Conservation (phyloP, 768 basidiomycete species). For the Leccinum boreale region DNA sequence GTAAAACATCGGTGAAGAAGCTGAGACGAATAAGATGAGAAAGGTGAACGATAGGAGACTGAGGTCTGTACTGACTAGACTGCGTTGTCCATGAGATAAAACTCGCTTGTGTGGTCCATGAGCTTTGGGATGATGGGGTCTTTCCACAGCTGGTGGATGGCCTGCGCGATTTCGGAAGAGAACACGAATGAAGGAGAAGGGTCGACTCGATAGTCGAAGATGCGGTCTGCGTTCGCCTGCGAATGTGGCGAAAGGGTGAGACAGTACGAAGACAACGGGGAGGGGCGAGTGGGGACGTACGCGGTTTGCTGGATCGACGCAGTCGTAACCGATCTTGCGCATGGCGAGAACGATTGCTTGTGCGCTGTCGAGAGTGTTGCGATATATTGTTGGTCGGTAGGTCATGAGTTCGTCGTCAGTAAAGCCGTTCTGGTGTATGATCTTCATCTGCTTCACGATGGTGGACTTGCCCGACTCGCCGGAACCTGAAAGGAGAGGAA, state of each 20-base stretch:
- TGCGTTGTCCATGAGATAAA: conserved; percentile 95
- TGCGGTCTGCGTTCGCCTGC: conserved; percentile 52
- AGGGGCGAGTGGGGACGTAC: conserved; percentile 10
- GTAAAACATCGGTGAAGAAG: conserved; percentile 82
- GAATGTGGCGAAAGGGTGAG: conserved; percentile 17
- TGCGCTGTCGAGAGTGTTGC: conserved; percentile 85
- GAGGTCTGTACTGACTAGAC: conserved; percentile 58
- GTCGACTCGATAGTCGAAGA: conserved; percentile 54
- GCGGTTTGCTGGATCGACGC: conserved; percentile 62
- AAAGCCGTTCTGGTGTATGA: conserved; percentile 93
- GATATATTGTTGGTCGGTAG: conserved; percentile 77
- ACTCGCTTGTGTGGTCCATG: conserved; percentile 65
- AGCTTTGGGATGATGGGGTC: conserved; percentile 56
- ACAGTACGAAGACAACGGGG: too few species aligned
- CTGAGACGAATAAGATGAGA: conserved; percentile 34
- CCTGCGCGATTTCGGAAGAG: conserved; percentile 62
- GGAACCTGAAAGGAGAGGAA: conserved; percentile 55
- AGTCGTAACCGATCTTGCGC: conserved; percentile 82
- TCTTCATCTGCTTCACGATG: conserved; percentile 99
- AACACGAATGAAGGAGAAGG: conserved; percentile 44
- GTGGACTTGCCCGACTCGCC: conserved; percentile 95
- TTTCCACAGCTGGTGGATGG: conserved; percentile 66
- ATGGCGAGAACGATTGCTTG: conserved; percentile 84
- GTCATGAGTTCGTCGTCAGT: conserved; percentile 69
- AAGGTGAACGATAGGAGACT: background rate